These are phyloP conservation scores for Aspergillus sp. DNA, from an alignment of 2,329 filamentous ascomycete genomes.

Conservation along the genomic window DNA sequence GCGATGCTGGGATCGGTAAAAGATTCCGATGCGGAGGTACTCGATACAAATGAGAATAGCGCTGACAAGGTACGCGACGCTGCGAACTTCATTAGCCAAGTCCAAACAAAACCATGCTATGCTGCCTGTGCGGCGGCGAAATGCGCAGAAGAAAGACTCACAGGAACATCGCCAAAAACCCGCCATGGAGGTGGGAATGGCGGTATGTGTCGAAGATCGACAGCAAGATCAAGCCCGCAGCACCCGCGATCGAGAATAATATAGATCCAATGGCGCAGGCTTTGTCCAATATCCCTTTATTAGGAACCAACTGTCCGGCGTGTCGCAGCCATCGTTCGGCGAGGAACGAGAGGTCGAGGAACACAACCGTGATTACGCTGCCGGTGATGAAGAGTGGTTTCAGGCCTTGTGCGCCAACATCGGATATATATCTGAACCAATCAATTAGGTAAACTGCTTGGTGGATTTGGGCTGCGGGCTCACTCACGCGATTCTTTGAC, in stretches of 20 bases:
- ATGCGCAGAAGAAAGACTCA: conserved; percentile 22
- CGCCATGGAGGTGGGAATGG: conserved; percentile 67
- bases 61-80: conserved; percentile 74
- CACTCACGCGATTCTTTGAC: conserved; percentile 57
- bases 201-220: conserved; percentile 80
- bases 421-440: conserved; percentile 44
- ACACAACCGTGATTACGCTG: conserved; percentile 65
- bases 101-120: neutral
- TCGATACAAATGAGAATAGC: conserved; percentile 89
- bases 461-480: neutral
- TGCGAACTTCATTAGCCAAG: conserved; percentile 11
- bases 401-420: conserved; percentile 58
- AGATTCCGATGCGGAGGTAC: conserved; percentile 80
- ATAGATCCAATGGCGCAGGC: conserved; percentile 39
- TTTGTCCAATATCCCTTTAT: conserved; percentile 52
- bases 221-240: conserved; percentile 75
- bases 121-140: neutral
- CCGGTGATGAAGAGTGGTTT: conserved; percentile 65
- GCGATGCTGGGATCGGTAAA: conserved; percentile 68
- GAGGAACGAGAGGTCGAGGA: conserved; percentile 77
- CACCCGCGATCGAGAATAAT: conserved; percentile 71
- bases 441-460: neutral
- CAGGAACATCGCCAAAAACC: conserved; percentile 81
- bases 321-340: conserved; percentile 85
- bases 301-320: conserved; percentile 72